A percentile compares a stretch with the other conserved stretches of the same genome.
Conservation (phyloP, 768 basidiomycete species). For the Tubosaeta brunneosetosa region DNA sequence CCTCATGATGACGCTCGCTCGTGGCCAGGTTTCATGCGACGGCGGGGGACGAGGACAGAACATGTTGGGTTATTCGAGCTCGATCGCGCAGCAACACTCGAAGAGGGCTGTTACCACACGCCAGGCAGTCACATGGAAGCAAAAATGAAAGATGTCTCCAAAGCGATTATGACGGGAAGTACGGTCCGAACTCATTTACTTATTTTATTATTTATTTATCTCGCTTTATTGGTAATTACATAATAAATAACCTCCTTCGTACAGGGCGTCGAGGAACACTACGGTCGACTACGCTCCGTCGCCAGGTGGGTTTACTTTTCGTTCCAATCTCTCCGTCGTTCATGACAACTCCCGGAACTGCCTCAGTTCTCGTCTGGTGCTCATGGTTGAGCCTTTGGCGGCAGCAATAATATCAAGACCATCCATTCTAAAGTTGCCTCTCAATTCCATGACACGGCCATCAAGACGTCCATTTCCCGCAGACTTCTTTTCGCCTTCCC, state of each 20-base stretch:
- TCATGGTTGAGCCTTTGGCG: constrained; percentile 64
- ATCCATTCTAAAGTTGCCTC: constrained; percentile 25
- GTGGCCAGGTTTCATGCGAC: constrained; percentile 20
- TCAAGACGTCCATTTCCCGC: constrained; percentile 32
- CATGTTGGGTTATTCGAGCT: constrained; percentile 11
- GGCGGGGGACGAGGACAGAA: constrained; percentile 22
- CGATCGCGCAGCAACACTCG: constrained; percentile 14
- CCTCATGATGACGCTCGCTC: constrained; percentile 45
- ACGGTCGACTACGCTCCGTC: constrained; percentile 3
- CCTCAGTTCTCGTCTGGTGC: constrained; percentile 21
- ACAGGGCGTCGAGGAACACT: neutral
- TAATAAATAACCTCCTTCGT: constrained; percentile 6
- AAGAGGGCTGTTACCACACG: constrained; percentile 4
- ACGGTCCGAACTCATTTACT: constrained; percentile 4
- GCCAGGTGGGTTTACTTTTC: constrained; percentile 9
- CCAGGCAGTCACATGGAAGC: constrained; percentile 14
- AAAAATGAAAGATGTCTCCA: constrained; percentile 10
- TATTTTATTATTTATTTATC: constrained; percentile 2
- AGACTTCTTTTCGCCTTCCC: constrained; percentile 55
- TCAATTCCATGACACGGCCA: constrained; percentile 28
- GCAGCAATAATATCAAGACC: constrained; percentile 44
- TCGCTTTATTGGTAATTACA: constrained; percentile 9
- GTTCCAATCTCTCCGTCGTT: neutral
- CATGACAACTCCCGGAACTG: neutral
- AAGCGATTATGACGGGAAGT: constrained; percentile 6